phyloP scores from a whole-genome alignment of 306 rosid genomes.

The Rosa persica region DNA sequence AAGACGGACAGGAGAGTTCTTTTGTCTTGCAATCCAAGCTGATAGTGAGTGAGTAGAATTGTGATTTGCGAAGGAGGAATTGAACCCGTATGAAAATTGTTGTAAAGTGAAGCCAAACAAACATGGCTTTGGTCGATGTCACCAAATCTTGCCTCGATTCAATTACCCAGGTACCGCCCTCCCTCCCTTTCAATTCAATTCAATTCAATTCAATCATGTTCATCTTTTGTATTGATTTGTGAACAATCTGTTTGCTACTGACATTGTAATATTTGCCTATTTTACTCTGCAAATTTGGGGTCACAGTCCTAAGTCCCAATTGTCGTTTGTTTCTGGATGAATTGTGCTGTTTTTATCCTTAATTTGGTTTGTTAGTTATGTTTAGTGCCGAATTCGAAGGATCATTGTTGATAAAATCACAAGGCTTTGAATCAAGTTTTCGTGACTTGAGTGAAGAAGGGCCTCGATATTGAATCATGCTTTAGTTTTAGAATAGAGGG shows the following conservation, averaged over 20 bases:
- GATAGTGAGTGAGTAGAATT: too few species aligned
- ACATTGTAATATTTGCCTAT: too few species aligned
- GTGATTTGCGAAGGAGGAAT: too few species aligned
- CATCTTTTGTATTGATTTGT: too few species aligned
- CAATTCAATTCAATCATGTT: not conserved
- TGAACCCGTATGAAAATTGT: not conserved
- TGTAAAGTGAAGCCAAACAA: constrained; percentile 14
- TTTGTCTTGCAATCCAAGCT: too few species aligned
- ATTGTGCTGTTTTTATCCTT: not conserved
- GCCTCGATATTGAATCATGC: not conserved
- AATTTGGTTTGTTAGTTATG: not conserved
- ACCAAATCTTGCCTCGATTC: constrained; percentile 71
- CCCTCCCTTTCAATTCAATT: not conserved
- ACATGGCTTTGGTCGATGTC: constrained; percentile 72
- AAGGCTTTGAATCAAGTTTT: not conserved
- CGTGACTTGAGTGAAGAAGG: too few species aligned
- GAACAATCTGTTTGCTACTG: too few species aligned
- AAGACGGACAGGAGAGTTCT: too few species aligned
- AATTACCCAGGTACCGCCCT: constrained; percentile 52
- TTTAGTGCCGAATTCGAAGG: not conserved
- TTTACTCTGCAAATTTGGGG: too few species aligned
- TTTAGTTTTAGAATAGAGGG: not conserved
- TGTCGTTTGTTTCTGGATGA: not conserved
- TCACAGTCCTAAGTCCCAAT: not conserved
- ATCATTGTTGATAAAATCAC: not conserved